Conservation (phyloP, 1,139 yeast genomes). For the Yamadazyma epiphylla region DNA sequence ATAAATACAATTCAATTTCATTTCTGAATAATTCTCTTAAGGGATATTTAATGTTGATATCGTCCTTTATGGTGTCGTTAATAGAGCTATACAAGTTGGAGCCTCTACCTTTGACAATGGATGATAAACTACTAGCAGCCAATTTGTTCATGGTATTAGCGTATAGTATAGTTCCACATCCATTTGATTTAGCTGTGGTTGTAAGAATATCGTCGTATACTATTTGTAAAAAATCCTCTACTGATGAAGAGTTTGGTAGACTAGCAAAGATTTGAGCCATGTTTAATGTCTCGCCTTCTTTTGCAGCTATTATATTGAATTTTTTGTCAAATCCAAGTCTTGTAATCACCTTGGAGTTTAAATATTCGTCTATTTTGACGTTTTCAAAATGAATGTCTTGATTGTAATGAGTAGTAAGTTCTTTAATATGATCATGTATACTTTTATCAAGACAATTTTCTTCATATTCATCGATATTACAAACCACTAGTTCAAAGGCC, state of each 20-base stretch:
- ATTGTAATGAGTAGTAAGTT: slow-evolving; percentile 21
- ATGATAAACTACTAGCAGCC: slow-evolving; percentile 73
- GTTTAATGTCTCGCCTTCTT: slow-evolving; percentile 7
- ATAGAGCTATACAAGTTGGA: slow-evolving; percentile 53
- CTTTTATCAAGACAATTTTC: slow-evolving; percentile 13
- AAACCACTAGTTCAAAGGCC: slow-evolving; percentile 62
- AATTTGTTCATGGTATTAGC: slow-evolving; percentile 82
- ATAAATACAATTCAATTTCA: slow-evolving; percentile 57
- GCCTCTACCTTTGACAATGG: slow-evolving; percentile 91
- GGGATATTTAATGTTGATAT: slow-evolving; percentile 57
- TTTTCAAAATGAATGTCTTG: slow-evolving; percentile 30
- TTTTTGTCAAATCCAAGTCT: slow-evolving; percentile 24
- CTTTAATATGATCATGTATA: slow-evolving; percentile 15
- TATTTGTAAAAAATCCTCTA: slow-evolving; percentile 55
- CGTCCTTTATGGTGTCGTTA: slow-evolving; percentile 38
- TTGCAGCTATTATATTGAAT: slow-evolving; percentile 20
- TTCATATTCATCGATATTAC: slow-evolving; percentile 46
- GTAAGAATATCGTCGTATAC: slow-evolving; percentile 48
- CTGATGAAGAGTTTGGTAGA: slow-evolving; percentile 52
- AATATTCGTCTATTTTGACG: slow-evolving; percentile 21
- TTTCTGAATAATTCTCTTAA: slow-evolving; percentile 67
- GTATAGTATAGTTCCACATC: slow-evolving; percentile 56
- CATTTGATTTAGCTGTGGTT: slow-evolving; percentile 41
- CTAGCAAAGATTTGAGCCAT: slow-evolving; percentile 25
- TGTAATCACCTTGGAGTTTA: slow-evolving; percentile 21